Evolutionary conservation across 805 yeast genomes (phyloP).

Genomic region (Lipomyces anomalus): DNA sequence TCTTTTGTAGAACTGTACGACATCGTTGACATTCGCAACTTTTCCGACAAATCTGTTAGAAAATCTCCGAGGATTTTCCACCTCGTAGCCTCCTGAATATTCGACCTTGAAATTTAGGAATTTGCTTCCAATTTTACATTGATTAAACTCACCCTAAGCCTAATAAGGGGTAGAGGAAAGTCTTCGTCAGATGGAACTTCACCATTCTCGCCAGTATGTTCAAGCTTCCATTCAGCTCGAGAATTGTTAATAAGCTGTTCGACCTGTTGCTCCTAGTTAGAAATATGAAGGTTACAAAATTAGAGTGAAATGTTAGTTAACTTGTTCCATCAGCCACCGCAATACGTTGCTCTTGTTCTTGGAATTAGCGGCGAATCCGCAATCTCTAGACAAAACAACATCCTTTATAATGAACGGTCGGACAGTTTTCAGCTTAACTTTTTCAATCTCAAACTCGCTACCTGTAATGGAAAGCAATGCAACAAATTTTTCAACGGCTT

Average conservation of each 20-base stretch:
- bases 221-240: conserved; percentile 42
- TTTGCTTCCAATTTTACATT: neutral
- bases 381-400: conserved; percentile 47
- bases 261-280: no score
- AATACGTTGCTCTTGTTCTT: conserved; percentile 57
- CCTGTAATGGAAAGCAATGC: conserved; percentile 65
- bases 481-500: conserved; percentile 61
- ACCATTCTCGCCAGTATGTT: conserved; percentile 28
- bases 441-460: conserved; percentile 49
- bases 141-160: conserved; percentile 52
- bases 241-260: conserved; percentile 63
- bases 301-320: no score
- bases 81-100: conserved; percentile 83
- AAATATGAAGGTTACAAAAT: no score
- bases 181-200: conserved; percentile 32
- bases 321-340: conserved; percentile 50
- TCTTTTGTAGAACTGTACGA: conserved; percentile 62
- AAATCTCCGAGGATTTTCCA: conserved; percentile 83
- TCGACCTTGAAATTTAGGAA: conserved; percentile 41
- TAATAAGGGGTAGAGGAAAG: conserved; percentile 74
- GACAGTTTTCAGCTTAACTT: conserved; percentile 60
- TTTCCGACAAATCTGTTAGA: conserved; percentile 84
- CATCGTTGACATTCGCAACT: conserved; percentile 88
- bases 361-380: conserved; percentile 54
- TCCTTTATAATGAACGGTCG: conserved; percentile 78